Evolutionary conservation across 768 basidiomycete species (phyloP).

Genomic region (Podaxis sp.): DNA sequence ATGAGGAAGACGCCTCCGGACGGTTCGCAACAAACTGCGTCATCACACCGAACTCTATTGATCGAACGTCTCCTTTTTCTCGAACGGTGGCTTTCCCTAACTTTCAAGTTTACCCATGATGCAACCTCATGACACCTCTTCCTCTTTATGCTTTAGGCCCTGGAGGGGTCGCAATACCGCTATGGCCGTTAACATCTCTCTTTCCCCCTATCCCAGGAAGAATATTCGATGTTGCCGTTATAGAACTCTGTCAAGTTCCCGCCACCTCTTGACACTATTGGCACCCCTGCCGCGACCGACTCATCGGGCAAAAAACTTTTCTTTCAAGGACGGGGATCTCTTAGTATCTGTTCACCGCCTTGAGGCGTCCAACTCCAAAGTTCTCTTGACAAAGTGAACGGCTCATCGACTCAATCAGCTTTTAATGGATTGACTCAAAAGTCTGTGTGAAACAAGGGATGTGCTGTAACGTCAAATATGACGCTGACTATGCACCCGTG

Average conservation of each 20-base stretch:
- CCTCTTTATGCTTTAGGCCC: neutral
- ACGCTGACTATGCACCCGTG: neutral
- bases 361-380: neutral
- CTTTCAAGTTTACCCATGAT: neutral
- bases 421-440: neutral
- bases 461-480: neutral
- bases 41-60: constrained; percentile 1
- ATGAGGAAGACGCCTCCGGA: neutral
- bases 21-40: neutral
- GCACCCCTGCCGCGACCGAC: too few species aligned
- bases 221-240: too few species aligned
- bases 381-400: neutral
- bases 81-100: neutral
- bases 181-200: neutral
- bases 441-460: neutral
- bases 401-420: neutral
- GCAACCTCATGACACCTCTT: neutral
- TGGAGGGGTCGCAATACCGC: neutral
- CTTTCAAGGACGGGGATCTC: neutral
- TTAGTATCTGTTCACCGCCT: neutral
- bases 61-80: neutral
- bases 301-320: too few species aligned
- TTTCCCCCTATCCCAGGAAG: neutral
- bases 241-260: too few species aligned
- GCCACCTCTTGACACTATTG: too few species aligned